phyloP scores from a whole-genome alignment of 305 asterid species.

The Rubia balearica region DNA sequence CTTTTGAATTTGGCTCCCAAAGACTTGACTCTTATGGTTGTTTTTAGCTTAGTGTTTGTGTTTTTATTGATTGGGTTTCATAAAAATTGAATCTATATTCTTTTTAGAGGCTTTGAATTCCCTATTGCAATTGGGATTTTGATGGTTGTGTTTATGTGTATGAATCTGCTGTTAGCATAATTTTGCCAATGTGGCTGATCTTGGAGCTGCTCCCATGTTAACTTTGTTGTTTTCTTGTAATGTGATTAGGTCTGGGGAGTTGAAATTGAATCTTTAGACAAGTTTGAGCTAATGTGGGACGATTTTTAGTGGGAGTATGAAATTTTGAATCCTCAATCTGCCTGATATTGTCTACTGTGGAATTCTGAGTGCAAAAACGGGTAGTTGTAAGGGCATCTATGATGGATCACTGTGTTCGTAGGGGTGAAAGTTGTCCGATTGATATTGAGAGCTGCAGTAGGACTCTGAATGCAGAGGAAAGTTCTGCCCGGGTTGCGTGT shows the following conservation, averaged over 20 bases:
- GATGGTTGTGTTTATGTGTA: neutral
- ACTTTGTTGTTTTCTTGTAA: conserved; percentile 5
- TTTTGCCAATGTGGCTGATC: neutral
- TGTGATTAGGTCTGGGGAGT: conserved; percentile 9
- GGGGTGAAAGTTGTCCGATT: conserved; percentile 34
- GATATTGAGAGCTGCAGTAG: conserved; percentile 33
- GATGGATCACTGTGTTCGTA: conserved; percentile 27
- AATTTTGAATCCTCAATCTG: neutral
- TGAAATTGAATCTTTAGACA: neutral
- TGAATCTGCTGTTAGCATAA: neutral
- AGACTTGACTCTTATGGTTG: neutral
- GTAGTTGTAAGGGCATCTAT: conserved; percentile 8
- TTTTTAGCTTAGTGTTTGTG: neutral
- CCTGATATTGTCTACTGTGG: neutral
- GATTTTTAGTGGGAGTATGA: neutral
- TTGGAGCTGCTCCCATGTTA: conserved; percentile 1
- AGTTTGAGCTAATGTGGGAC: conserved; percentile 3
- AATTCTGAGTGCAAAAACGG: neutral
- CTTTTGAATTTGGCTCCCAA: neutral
- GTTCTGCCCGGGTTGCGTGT: conserved; percentile 14
- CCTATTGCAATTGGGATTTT: neutral
- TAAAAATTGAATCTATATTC: conserved; percentile 5
- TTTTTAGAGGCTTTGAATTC: conserved; percentile 3
- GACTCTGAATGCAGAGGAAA: conserved; percentile 23
- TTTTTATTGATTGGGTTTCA: neutral